Evolutionary conservation across 352 stramenopile genomes (phyloP), one percentile per base, ranked within the genome.

Genomic region (Phytophthora pinifolia): DNA sequence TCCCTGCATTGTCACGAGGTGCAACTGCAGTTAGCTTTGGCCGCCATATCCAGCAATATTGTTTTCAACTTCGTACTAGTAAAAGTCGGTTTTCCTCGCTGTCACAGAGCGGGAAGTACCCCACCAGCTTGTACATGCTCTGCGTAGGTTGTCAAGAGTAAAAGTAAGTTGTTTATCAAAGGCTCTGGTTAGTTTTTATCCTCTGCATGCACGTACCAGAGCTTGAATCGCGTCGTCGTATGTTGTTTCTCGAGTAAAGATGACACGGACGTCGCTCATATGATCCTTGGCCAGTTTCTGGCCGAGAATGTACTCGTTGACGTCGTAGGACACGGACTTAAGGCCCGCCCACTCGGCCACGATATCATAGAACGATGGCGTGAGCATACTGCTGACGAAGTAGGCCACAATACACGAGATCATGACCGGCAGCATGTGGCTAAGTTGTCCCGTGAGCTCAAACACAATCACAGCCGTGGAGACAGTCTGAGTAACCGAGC

Each of bases 401-500:
- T 96, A 94, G 30, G 80, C 82, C 14, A 92, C 75, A 32, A 96
- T 80, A 41, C 83, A 92, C 8, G 79, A 76, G 22, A 97, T 63
- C 84, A 90, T 91, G 10, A 92, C 78, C 0, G 84, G 84, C 7
- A 94, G 72, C 76, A 94, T 89, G 67, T 94, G 80, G 37, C 79
- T 91, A 6, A 94, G 56, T 31, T 94, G 84, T 0, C 84, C 83
- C 6, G 84, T 94, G 27, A 94, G 66, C 38, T 94, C 84, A 35
- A 94, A 94, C 42, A 98, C 88, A 31, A 94, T 90, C 20, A 94
- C 82, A 2, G 84, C 78, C 2, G 82, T 94, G 0, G 83, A 97
- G 14, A 98, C 82, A 3, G 92, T 96, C 34, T 92, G 69, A 1
- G 93, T 98, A 2, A 93, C 91, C 0, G 88, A 96, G 0, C 89